Conservation (phyloP, 2,329 filamentous ascomycete species). For the Ceratocystis cacaofunesta region DNA sequence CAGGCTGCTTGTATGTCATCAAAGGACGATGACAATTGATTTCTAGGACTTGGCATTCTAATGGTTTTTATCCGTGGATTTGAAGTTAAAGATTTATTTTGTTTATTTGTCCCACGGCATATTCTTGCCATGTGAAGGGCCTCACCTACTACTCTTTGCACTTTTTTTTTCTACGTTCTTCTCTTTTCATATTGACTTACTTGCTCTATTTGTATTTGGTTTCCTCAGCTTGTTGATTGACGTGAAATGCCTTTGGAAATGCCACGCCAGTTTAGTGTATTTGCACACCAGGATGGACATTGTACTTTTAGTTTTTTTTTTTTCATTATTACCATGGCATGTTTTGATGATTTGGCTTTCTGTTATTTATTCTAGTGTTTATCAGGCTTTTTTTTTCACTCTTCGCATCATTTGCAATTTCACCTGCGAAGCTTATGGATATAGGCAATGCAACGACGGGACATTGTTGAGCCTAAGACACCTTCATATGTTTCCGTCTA, state of each 20-base stretch:
- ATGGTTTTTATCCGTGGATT: neutral
- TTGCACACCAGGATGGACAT: neutral
- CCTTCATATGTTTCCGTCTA: too few relatives aligned
- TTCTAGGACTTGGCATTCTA: neutral
- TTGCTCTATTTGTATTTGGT: neutral
- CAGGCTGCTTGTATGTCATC: too few relatives aligned
- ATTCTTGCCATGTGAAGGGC: neutral
- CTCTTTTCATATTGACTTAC: neutral
- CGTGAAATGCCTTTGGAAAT: neutral
- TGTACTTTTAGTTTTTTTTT: neutral
- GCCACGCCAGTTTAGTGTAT: neutral
- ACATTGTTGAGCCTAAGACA: too few relatives aligned
- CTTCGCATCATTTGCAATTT: too few relatives aligned
- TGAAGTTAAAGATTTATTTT: neutral
- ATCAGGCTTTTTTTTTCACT: too few relatives aligned
- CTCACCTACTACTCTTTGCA: neutral
- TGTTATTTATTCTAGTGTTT: too few relatives aligned
- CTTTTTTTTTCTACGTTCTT: neutral
- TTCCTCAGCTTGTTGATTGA: neutral
- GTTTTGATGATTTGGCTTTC: too few relatives aligned
- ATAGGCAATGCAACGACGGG: too few relatives aligned
- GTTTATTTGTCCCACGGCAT: neutral
- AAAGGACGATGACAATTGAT: too few relatives aligned
- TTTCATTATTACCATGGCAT: neutral
- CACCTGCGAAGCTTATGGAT: too few relatives aligned